Base-by-base conservation (phyloP, 2,329 filamentous ascomycete genomes). In the Fusarium temperatum region DNA sequence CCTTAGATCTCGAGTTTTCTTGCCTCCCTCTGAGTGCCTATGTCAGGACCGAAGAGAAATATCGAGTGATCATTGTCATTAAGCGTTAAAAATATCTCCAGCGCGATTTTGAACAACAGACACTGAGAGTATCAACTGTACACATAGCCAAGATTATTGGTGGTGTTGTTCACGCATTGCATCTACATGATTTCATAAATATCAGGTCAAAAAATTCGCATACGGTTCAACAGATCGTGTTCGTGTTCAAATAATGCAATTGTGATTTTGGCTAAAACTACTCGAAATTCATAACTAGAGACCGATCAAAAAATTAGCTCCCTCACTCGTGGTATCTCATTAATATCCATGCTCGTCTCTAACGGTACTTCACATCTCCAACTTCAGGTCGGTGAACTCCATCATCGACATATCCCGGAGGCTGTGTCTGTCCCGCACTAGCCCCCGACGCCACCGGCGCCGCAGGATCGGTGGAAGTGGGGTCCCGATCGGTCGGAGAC, bases 281-380 rank as follows among this genome's bases (percentile, higher is more conserved):
- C 28, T n/a, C 6, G 2, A 32, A 55, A 38, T 28, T 50, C 14
- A 44, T 18, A n/a, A 12, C 24, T 36, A 44, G 38, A 5, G n/a
- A 28, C 30, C 15, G 20, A 36, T 62, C 32, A 45, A 56, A 26
- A 15, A 7, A 57, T 28, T 47, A 14, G 20, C 56, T n/a, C 51
- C 8, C 18, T n/a, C 35, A 39, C 55, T 41, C n/a, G 26, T 73
- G 73, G 66, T 77, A 78, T 78, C 68, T 74, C 41, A 24, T 60
- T 66, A 56, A 39, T 56, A 39, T 36, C 60, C 59, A 42, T 58
- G 4, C 54, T 17, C 24, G 13, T 28, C 14, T 48, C 24, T 60
- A 78, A 20, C 63, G 68, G n/a, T 79, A 78, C 63, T 79, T 79
- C 45, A 76, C 57, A 57, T 79, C 77, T 24, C 77, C 77, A 54